Conservation (phyloP, 805 yeast species). For the Saccharomycopsis amapae region DNA sequence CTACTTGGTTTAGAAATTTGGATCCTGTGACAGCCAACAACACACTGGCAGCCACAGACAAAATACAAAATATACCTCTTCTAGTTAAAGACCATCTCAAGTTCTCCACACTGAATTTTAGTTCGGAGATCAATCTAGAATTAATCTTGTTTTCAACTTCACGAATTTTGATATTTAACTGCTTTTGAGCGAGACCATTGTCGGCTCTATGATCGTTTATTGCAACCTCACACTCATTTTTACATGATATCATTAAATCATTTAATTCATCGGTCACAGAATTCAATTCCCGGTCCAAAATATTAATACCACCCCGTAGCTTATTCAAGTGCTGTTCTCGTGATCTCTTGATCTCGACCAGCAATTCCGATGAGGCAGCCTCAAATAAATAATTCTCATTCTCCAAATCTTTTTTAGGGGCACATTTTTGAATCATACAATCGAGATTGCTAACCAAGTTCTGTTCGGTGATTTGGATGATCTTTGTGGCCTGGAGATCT, state of each 20-base stretch:
- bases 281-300: slow-evolving; percentile 65
- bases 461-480: slow-evolving; percentile 40
- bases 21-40: slow-evolving; percentile 19
- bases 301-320: slow-evolving; percentile 56
- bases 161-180: slow-evolving; percentile 62
- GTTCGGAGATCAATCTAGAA: slow-evolving; percentile 71
- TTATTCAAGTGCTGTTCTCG: slow-evolving; percentile 66
- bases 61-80: slow-evolving; percentile 57
- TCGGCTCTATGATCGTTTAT: slow-evolving; percentile 82
- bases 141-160: slow-evolving; percentile 80
- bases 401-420: slow-evolving; percentile 60
- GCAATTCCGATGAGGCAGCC: slow-evolving; percentile 83
- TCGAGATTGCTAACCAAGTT: slow-evolving; percentile 30
- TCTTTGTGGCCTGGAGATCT: slow-evolving; percentile 49
- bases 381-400: slow-evolving; percentile 85
- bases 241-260: slow-evolving; percentile 49
- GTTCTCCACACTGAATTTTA: slow-evolving; percentile 80
- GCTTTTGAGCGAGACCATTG: slow-evolving; percentile 67
- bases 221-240: slow-evolving; percentile 75
- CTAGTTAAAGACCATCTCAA: slow-evolving; percentile 91
- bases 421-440: slow-evolving; percentile 28
- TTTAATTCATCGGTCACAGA: slow-evolving; percentile 71
- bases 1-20: slow-evolving; percentile 9
- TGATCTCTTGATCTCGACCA: slow-evolving; percentile 67
- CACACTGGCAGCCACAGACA: slow-evolving; percentile 21